A percentile compares a stretch with the other conserved stretches of the same genome.
phyloP scores from a whole-genome alignment of 768 basidiomycete genomes.

The Tulasnella calospora region DNA sequence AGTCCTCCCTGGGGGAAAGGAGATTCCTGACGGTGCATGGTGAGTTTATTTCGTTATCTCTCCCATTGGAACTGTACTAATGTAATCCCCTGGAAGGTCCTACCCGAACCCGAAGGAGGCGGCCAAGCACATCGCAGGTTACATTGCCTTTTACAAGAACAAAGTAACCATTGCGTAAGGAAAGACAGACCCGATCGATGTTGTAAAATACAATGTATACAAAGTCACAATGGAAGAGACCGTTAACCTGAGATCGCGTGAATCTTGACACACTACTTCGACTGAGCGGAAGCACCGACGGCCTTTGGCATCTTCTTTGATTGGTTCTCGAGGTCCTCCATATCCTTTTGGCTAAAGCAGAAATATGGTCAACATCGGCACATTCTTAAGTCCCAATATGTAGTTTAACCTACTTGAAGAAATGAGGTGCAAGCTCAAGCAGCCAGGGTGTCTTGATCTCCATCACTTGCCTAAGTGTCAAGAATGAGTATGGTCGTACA shows the following conservation, averaged over 20 bases:
- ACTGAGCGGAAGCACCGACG: slow-evolving; percentile 36
- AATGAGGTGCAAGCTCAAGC: slow-evolving; percentile 94
- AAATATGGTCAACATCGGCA: slow-evolving; percentile 29
- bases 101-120: slow-evolving; percentile 55
- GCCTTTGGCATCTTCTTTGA: slow-evolving; percentile 81
- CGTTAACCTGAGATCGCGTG: neutral
- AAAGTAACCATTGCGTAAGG: slow-evolving; percentile 27
- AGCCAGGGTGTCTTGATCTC: slow-evolving; percentile 96
- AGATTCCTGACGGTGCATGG: slow-evolving; percentile 63
- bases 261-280: neutral
- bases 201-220: neutral
- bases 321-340: slow-evolving; percentile 25
- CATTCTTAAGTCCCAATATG: slow-evolving; percentile 27
- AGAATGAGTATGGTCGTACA: neutral
- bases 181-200: neutral
- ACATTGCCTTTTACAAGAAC: slow-evolving; percentile 78
- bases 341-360: slow-evolving; percentile 22
- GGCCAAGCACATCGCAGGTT: slow-evolving; percentile 58
- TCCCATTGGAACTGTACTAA: neutral
- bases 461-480: slow-evolving; percentile 72
- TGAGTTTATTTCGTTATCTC: slow-evolving; percentile 34
- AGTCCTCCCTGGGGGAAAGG: slow-evolving; percentile 43
- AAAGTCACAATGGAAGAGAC: neutral
- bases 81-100: slow-evolving; percentile 46
- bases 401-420: slow-evolving; percentile 63